Base-by-base conservation (phyloP, 306 rosid species). In the Citrullus mucosospermus region DNA sequence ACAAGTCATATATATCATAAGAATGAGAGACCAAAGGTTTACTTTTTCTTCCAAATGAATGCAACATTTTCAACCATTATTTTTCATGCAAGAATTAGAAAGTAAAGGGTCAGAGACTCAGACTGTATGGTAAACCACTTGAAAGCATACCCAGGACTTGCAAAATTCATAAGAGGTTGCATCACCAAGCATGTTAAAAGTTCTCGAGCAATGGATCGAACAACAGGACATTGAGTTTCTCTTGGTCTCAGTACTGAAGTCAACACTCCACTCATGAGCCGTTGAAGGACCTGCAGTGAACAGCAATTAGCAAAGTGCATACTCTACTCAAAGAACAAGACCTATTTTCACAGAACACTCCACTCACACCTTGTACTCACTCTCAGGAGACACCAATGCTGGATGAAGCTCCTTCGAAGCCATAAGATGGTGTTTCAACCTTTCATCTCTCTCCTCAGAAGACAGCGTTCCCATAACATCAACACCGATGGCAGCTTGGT, bases 311-410 rank as follows among this genome's bases (percentile, higher is more conserved):
- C 57, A 75, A 48, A 80, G 81, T 83, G 81, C 75, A 80, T 67
- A 83, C 56, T n/a, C 81, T 78, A 54, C 73, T 50, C 5, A 78
- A 81, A 84, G 70, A 79, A 48, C 12, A 58, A 43, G 78, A 74
- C 72, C 57, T 70, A 41, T 76, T 76, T 59, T 84, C 82, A 84
- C 58, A 78, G 84, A 87, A 88, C 88, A 81, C 89, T 84, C 91
- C 96, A 91, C 96, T 85, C 99, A 90, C 98, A 96, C 99, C 99
- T 96, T 96, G 97, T 92, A 91, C 99, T 96, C 98, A 90, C 98
- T 92, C 97, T 88, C 99, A 17, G 97, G 91, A 88, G 99, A 96
- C 82, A 89, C 75, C 79, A 96, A 78, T 6, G 99, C 97, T 36
- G 99, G 99, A 88, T 96, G 98, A 75, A 96, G 98, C 93, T 92